A percentile compares a stretch with the other conserved stretches of the same genome.
phyloP scores from a whole-genome alignment of 2,329 filamentous ascomycete species.

The Hypomyces rosellus region DNA sequence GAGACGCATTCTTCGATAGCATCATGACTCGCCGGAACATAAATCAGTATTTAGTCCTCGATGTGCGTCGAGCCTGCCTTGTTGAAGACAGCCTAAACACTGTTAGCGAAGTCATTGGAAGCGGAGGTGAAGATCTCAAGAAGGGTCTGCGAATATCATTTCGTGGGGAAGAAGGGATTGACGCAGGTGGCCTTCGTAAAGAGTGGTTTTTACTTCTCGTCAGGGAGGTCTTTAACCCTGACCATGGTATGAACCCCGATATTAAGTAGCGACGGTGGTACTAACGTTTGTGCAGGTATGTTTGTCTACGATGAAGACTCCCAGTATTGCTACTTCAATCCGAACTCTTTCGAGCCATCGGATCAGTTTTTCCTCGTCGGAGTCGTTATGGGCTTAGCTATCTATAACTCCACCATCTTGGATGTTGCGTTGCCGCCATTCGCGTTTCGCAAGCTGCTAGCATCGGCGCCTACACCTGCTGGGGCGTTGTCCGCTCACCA shows the following conservation, averaged over 20 bases:
- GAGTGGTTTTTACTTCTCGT: slow-evolving; percentile 91
- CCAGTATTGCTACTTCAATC: slow-evolving; percentile 88
- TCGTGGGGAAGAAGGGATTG: slow-evolving; percentile 81
- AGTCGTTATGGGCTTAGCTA: slow-evolving; percentile 79
- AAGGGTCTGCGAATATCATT: slow-evolving; percentile 85
- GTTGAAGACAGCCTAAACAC: slow-evolving; percentile 81
- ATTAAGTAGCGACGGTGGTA: not conserved
- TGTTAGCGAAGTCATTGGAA: slow-evolving; percentile 78
- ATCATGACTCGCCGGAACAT: slow-evolving; percentile 69
- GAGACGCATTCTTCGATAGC: slow-evolving; percentile 86
- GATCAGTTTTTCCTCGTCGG: slow-evolving; percentile 90
- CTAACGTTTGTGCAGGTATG: slow-evolving; percentile 53
- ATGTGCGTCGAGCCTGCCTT: slow-evolving; percentile 75
- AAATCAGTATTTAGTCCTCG: slow-evolving; percentile 71
- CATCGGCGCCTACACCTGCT: slow-evolving; percentile 60
- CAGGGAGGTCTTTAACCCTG: slow-evolving; percentile 83
- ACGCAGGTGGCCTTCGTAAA: slow-evolving; percentile 82
- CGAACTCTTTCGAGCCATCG: slow-evolving; percentile 80
- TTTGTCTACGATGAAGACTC: slow-evolving; percentile 92
- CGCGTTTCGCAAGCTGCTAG: slow-evolving; percentile 79
- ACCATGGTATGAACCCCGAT: slow-evolving; percentile 60
- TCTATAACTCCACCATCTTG: slow-evolving; percentile 91
- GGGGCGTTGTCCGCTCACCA: slow-evolving; percentile 48
- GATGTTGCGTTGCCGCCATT: slow-evolving; percentile 85
- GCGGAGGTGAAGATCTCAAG: slow-evolving; percentile 78